phyloP scores from a whole-genome alignment of 2,329 filamentous ascomycete genomes.

The Phaeoacremonium minimum region DNA sequence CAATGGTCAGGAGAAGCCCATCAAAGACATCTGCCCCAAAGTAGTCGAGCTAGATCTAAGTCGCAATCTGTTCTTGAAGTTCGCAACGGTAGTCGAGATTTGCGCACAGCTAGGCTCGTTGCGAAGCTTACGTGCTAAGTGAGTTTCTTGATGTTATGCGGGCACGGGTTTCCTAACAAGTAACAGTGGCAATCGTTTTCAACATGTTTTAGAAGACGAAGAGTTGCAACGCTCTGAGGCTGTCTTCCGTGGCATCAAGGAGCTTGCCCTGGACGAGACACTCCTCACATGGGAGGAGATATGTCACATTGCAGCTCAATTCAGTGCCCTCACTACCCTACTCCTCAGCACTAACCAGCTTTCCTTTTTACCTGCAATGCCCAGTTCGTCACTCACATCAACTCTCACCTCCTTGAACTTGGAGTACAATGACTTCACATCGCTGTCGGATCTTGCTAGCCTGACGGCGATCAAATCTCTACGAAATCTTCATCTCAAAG shows the following conservation, averaged over 20 bases:
- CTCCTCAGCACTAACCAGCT: constrained; percentile 57
- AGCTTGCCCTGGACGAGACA: constrained; percentile 64
- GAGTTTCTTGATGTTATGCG: constrained; percentile 22
- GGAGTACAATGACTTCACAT: constrained; percentile 66
- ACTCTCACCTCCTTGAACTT: constrained; percentile 62
- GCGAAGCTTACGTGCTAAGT: constrained; percentile 68
- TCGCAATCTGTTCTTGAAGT: constrained; percentile 70
- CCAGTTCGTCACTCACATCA: constrained; percentile 33
- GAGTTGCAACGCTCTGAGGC: constrained; percentile 24
- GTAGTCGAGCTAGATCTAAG: constrained; percentile 81
- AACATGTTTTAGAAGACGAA: constrained; percentile 36
- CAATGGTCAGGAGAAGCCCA: constrained; percentile 26
- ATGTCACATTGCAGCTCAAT: constrained; percentile 46
- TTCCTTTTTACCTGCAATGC: constrained; percentile 34
- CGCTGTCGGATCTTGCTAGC: constrained; percentile 51
- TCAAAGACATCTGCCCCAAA: constrained; percentile 53
- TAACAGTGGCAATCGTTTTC: constrained; percentile 69
- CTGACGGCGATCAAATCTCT: constrained; percentile 48
- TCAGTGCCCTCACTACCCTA: constrained; percentile 46
- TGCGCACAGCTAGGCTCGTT: constrained; percentile 66
- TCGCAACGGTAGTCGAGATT: constrained; percentile 65
- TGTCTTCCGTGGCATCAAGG: constrained; percentile 46
- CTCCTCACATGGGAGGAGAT: constrained; percentile 64
- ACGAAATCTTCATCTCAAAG: constrained; percentile 66
- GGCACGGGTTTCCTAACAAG: background rate